A percentile compares a stretch with the other conserved stretches of the same genome.
Conservation (phyloP, 2,329 filamentous ascomycete genomes). For the Fusarium sp. region DNA sequence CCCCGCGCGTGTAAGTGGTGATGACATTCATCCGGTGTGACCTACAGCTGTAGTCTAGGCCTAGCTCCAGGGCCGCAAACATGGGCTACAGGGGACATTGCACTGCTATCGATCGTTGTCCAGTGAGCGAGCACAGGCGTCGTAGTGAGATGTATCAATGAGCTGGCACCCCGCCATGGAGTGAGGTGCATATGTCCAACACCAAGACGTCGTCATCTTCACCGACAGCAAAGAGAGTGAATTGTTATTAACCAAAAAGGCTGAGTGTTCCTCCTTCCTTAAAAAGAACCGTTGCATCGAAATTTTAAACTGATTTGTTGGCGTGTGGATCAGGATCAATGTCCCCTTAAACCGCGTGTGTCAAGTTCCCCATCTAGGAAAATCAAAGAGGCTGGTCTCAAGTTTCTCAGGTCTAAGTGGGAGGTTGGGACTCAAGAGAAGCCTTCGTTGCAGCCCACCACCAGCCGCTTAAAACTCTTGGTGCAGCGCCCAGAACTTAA, state of each 20-base stretch:
- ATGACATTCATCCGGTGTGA: constrained; percentile 31
- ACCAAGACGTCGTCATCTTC: constrained; percentile 32
- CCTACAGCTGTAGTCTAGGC: constrained; percentile 16
- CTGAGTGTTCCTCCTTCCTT: constrained; percentile 26
- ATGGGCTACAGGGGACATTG: constrained; percentile 18
- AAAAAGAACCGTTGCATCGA: constrained; percentile 11
- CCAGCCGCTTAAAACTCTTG: constrained; percentile 49
- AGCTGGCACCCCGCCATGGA: constrained; percentile 44
- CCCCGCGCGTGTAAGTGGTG: constrained; percentile 34
- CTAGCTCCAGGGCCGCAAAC: constrained; percentile 37
- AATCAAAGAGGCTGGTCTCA: constrained; percentile 48
- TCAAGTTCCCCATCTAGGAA: constrained; percentile 32
- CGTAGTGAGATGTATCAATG: constrained; percentile 36
- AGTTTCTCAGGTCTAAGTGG: constrained; percentile 43
- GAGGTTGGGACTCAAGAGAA: constrained; percentile 50
- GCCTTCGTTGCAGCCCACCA: constrained; percentile 39
- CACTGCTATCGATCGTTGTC: constrained; percentile 45
- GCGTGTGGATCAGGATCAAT: constrained; percentile 33
- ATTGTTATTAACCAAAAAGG: constrained; percentile 25
- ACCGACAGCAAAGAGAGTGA: constrained; percentile 14
- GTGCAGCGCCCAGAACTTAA: constrained; percentile 47
- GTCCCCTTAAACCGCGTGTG: constrained; percentile 37
- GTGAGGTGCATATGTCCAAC: constrained; percentile 28
- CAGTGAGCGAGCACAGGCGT: constrained; percentile 41
- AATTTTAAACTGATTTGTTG: constrained; percentile 34